Percentiles rank a stretch among this genome's conserved stretches.
These are phyloP conservation scores for Leishmania amazonensis DNA, from an alignment of 208 protist species.

Conservation along the genomic window DNA sequence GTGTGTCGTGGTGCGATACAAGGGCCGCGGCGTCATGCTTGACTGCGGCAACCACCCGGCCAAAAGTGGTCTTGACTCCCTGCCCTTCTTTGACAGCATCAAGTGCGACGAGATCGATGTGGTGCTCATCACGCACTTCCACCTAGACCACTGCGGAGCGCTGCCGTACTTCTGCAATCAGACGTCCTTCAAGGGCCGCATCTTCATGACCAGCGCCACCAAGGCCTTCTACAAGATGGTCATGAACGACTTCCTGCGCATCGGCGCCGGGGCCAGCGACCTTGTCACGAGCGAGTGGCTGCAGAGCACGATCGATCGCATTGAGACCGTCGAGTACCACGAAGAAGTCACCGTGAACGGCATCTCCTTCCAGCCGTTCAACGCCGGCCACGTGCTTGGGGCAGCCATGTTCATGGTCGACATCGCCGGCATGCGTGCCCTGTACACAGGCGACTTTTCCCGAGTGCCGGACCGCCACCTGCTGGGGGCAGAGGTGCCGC, in stretches of 20 bases:
- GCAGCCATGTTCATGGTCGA: conserved; percentile 99
- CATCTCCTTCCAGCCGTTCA: conserved; percentile 97
- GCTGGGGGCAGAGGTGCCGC: conserved; percentile 96
- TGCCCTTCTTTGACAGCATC: conserved; percentile 98
- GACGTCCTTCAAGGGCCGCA: conserved; percentile 95
- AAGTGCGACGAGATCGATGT: conserved; percentile 94
- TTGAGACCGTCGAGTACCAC: conserved; percentile 98
- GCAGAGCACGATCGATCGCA: conserved; percentile 93
- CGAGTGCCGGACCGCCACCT: conserved; percentile 98
- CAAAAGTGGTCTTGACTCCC: conserved; percentile 91
- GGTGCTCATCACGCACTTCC: conserved; percentile 97
- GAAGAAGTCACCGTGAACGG: conserved; percentile 96
- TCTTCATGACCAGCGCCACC: conserved; percentile 98
- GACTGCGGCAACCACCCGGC: conserved; percentile 99
- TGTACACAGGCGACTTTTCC: conserved; percentile 99
- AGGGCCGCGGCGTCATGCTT: conserved; percentile 97
- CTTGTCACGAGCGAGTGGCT: conserved; percentile 96
- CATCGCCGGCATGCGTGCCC: conserved; percentile 95
- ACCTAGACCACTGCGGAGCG: conserved; percentile 97
- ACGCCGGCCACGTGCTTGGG: conserved; percentile 97
- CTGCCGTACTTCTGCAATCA: conserved; percentile 97
- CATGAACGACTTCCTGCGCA: conserved; percentile 96
- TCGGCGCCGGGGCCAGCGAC: conserved; percentile 86
- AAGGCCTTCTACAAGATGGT: conserved; percentile 98
- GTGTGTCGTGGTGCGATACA: conserved; percentile 96